A percentile compares a stretch with the other conserved stretches of the same genome.
phyloP scores from a whole-genome alignment of 2,329 filamentous ascomycete species.

The Huntiella moniliformis region DNA sequence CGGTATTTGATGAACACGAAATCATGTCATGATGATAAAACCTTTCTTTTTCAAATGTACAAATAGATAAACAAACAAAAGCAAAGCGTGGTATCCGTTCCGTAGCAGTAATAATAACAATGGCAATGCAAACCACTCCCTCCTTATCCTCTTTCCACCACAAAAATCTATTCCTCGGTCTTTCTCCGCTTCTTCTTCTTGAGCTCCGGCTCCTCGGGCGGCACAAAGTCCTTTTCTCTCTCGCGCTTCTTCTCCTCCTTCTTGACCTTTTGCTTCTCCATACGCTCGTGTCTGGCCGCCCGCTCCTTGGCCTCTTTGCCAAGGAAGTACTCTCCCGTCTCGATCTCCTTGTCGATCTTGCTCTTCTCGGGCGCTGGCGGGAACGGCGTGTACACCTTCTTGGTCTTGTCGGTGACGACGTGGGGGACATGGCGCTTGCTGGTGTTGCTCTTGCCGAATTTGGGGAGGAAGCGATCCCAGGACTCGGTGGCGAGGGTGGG shows the following conservation, averaged over 20 bases:
- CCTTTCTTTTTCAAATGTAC: constrained; percentile 2
- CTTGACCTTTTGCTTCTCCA: constrained; percentile 71
- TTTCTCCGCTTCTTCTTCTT: constrained; percentile 44
- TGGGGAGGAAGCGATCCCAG: constrained; percentile 90
- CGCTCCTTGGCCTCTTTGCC: constrained; percentile 84
- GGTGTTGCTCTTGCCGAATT: constrained; percentile 88
- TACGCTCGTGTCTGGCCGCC: constrained; percentile 56
- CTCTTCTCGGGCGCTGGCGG: constrained; percentile 94
- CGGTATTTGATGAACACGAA: neutral
- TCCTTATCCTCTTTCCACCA: constrained; percentile 16
- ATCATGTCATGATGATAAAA: neutral
- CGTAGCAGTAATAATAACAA: neutral
- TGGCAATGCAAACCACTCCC: constrained; percentile 2
- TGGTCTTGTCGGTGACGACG: constrained; percentile 80
- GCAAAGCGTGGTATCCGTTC: constrained; percentile 7
- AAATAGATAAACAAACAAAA: constrained; percentile 4
- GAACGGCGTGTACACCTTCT: constrained; percentile 94
- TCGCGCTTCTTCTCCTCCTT: constrained; percentile 77
- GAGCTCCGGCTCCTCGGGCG: constrained; percentile 56
- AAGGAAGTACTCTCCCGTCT: constrained; percentile 92
- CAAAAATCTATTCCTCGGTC: constrained; percentile 14
- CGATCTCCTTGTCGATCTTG: constrained; percentile 95
- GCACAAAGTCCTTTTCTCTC: constrained; percentile 68
- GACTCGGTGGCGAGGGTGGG: constrained; percentile 70
- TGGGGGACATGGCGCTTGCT: constrained; percentile 65